Evolutionary conservation across 192 early-diverging fungal species (phyloP).

Genomic region (Ramicandelaber brevisporus): DNA sequence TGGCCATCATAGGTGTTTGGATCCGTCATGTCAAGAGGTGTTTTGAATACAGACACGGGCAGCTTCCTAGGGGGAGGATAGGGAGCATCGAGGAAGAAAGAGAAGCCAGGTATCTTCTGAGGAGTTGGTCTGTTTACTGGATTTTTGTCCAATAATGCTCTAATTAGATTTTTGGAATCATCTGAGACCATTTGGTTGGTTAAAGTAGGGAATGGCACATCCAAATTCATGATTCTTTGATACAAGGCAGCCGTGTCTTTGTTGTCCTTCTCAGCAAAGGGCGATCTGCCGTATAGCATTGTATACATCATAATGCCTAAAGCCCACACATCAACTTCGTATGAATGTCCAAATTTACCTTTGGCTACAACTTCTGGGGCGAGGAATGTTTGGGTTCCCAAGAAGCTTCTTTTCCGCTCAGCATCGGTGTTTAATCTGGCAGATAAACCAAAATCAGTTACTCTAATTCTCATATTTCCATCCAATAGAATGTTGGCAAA

Average conservation of each 20-base stretch:
- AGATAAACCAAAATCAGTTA: constrained; percentile 91
- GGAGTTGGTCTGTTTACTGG: no score
- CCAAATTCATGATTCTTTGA: constrained; percentile 2
- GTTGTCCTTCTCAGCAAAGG: constrained; percentile 27
- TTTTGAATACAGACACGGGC: no score
- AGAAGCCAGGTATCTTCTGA: no score
- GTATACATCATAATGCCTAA: constrained; percentile 81
- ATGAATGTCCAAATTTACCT: constrained; percentile 55
- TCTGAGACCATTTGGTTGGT: no score
- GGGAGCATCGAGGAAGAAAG: no score
- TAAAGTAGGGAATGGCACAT: constrained; percentile 38
- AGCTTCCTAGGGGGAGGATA: no score
- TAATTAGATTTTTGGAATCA: no score
- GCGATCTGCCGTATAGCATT: constrained; percentile 64
- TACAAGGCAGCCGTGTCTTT: constrained; percentile 2
- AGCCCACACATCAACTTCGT: constrained; percentile 88
- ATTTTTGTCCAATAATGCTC: no score
- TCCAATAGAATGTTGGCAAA: constrained; percentile 80
- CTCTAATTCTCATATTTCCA: constrained; percentile 55
- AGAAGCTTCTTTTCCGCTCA: constrained; percentile 87
- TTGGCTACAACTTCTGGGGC: constrained; percentile 85
- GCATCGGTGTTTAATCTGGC: constrained; percentile 44
- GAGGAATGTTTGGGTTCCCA: constrained; percentile 94
- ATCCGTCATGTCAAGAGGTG: no score
- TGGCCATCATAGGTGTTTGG: no score